Base-by-base conservation (phyloP, 305 asterid species). In the Striga hermonthica region DNA sequence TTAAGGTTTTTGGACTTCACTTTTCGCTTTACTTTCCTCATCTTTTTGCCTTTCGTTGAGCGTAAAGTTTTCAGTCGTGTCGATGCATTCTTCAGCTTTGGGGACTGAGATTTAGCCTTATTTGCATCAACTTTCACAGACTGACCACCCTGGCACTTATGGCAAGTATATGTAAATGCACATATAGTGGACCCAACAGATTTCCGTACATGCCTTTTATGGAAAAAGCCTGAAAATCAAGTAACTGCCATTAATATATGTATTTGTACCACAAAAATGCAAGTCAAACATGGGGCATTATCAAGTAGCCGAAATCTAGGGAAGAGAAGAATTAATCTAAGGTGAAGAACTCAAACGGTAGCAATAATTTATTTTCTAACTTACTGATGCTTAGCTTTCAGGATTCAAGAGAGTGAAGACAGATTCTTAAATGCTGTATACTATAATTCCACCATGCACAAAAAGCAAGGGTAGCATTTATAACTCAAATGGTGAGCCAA, bases 141-240 rank as follows among this genome's bases (percentile, higher is more conserved):
- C 73, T 74, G 74, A 41, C 67, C 80, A 49, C 71, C 81, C 49
- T 41, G 81, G 76, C 96, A 91, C 74, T 80, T 82, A 64, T 80
- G 84, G 77, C 98, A 91, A 47, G 84, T 80, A 77, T 83, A 85
- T 31, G 67, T 69, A 61, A 76, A 75, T 66, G 56, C 78, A 58
- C 80, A 60, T 57, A 72, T 35, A 60, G 66, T 72, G 67, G 80
- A 76, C 73, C 86, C 85, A 71, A 79, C 70, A 56, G 84, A 72
- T 80, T 75, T 85, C 71, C 79, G 84, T 34, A 74, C 86, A 68
- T 89, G 96, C 14, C 81, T 76, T 76, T 76, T 81, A 73, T 87
- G 97, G 83, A 85, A 87, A 74, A 72, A 82, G 59, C 86, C 97
- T 90, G 90, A 70, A 75, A 72, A 57, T 52, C 50, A 58, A 62